Percentiles rank a stretch among this genome's conserved stretches.
Conservation (phyloP, 164 flowering plant species). For the Hamamelis virginiana region DNA sequence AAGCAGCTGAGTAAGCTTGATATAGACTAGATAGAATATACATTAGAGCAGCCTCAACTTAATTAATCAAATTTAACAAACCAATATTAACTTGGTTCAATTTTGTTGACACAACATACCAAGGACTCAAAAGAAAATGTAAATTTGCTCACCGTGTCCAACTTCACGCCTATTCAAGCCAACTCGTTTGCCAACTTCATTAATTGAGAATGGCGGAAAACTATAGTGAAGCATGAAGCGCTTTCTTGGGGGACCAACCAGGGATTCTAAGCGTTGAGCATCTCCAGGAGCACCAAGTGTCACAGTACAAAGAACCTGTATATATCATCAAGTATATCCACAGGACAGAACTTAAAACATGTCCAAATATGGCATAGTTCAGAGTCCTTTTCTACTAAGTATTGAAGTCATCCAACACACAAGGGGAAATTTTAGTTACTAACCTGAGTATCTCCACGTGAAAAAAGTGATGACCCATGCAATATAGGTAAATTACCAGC, state of each 20-base stretch:
- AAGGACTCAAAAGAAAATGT: neutral
- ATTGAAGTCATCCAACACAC: too few relatives aligned
- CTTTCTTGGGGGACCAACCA: constrained; percentile 86
- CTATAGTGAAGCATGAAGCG: constrained; percentile 99
- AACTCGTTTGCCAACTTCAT: constrained; percentile 92
- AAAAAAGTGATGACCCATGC: constrained; percentile 89
- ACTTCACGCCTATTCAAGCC: constrained; percentile 97
- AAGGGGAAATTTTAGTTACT: neutral
- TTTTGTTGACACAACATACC: neutral
- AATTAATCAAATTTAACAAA: neutral
- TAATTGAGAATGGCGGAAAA: constrained; percentile 92
- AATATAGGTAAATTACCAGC: constrained; percentile 67
- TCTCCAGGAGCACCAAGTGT: constrained; percentile 95
- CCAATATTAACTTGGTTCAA: neutral
- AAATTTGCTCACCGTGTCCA: constrained; percentile 79
- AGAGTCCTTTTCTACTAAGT: neutral
- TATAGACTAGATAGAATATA: neutral
- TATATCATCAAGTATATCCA: constrained; percentile 6
- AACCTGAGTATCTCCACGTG: constrained; percentile 98
- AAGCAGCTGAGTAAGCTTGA: neutral
- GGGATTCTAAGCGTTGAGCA: constrained; percentile 85
- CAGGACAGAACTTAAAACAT: neutral
- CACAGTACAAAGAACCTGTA: constrained; percentile 89
- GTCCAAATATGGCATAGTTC: neutral
- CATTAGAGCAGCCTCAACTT: neutral